Conservation (phyloP, 352 stramenopile genomes). For the Globisporangium irregulare region DNA sequence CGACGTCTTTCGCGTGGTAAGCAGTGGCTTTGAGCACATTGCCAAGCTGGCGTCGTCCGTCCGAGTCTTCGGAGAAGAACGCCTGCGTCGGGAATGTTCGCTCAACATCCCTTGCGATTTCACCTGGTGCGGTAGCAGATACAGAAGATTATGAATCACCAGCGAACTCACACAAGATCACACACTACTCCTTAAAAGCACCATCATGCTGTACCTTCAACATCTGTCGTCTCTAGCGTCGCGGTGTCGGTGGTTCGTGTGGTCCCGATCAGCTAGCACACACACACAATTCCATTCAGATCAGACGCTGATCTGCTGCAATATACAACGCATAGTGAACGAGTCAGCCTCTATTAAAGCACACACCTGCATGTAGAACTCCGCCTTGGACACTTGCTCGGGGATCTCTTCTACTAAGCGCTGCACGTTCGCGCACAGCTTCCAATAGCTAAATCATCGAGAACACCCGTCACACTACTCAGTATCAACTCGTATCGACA, state of each 20-base stretch:
- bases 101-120: conserved; percentile 70
- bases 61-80: conserved; percentile 50
- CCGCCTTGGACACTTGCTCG: conserved; percentile 2
- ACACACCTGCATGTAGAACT: conserved; percentile 30
- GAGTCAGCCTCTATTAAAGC: too few species aligned
- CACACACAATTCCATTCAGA: background rate
- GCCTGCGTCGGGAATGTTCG: conserved; percentile 60
- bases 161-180: background rate
- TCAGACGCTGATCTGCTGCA: background rate
- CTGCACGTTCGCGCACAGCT: conserved; percentile 27
- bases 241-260: conserved; percentile 30
- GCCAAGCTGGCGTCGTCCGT: conserved; percentile 50
- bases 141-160: background rate
- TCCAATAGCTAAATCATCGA: conserved; percentile 33
- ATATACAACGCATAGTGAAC: too few species aligned
- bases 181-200: background rate
- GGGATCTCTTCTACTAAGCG: conserved; percentile 25
- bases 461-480: background rate
- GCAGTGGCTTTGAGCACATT: conserved; percentile 77
- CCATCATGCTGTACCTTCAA: conserved; percentile 44
- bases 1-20: conserved; percentile 47
- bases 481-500: background rate
- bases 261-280: conserved; percentile 39
- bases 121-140: conserved; percentile 28
- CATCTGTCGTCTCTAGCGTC: conserved; percentile 40